These are phyloP conservation scores for Eutrema japonicum DNA, from an alignment of 345 rosid genomes.

Conservation along the genomic window DNA sequence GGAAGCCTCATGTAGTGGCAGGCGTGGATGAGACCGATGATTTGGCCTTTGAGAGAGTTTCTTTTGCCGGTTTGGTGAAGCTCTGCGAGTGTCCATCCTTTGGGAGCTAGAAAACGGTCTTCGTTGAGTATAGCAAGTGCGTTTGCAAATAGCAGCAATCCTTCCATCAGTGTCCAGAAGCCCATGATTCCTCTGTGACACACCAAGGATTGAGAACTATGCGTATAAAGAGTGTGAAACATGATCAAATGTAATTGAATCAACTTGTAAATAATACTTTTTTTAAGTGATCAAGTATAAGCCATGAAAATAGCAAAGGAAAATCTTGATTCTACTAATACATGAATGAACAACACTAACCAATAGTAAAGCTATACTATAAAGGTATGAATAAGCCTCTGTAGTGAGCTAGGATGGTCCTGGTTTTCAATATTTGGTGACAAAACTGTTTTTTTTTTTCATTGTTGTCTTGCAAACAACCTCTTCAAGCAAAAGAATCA, in stretches of 20 bases:
- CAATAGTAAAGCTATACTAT: not conserved
- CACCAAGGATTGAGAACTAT: not conserved
- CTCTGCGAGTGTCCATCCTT: constrained; percentile 61
- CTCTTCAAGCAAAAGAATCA: not conserved
- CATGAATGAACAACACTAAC: constrained; percentile 21
- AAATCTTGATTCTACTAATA: not conserved
- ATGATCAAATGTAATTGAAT: not conserved
- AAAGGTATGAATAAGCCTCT: not conserved
- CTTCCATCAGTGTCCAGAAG: constrained; percentile 58
- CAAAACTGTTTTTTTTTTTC: too few species aligned
- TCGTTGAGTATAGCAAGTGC: constrained; percentile 63
- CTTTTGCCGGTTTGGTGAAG: constrained; percentile 44
- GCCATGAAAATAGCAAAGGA: not conserved
- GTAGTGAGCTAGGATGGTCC: not conserved
- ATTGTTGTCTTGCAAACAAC: not conserved
- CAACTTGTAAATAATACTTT: not conserved
- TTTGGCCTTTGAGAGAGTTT: constrained; percentile 50
- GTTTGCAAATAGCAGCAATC: constrained; percentile 54
- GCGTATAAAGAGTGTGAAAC: not conserved
- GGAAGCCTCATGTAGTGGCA: constrained; percentile 48
- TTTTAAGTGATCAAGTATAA: not conserved
- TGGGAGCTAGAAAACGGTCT: constrained; percentile 61
- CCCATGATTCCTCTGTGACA: constrained; percentile 47
- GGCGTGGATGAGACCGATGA: constrained; percentile 48
- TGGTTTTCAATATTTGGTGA: not conserved